Evolutionary conservation across 139 green algal genomes (phyloP).

Genomic region (Monoraphidium neglectum): DNA sequence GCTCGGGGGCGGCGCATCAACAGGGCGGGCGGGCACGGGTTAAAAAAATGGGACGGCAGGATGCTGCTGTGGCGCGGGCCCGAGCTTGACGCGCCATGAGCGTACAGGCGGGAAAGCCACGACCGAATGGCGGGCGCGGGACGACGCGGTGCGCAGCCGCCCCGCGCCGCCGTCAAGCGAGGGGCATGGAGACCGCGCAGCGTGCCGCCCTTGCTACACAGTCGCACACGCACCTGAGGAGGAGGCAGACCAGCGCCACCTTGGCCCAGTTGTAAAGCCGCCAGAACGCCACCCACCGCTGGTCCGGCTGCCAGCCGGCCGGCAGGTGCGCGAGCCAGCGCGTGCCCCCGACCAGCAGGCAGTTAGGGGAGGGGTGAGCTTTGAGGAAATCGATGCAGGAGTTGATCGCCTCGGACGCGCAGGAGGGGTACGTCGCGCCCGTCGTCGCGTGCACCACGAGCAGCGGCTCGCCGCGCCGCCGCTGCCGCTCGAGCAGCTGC

Average conservation of each 20-base stretch:
- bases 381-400: slow-evolving; percentile 18
- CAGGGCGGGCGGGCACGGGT: too few species aligned
- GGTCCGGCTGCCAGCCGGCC: background rate
- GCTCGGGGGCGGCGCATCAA: too few species aligned
- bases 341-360: background rate
- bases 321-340: slow-evolving; percentile 2
- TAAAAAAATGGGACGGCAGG: too few species aligned
- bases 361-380: background rate
- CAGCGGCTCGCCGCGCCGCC: background rate
- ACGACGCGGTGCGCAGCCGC: too few species aligned
- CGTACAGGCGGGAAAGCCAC: too few species aligned
- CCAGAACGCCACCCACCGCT: background rate
- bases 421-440: slow-evolving; percentile 30
- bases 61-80: too few species aligned
- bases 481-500: background rate
- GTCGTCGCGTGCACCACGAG: slow-evolving; percentile 29
- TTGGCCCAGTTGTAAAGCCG: slow-evolving; percentile 11
- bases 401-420: slow-evolving; percentile 18
- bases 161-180: too few species aligned
- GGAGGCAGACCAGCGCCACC: background rate
- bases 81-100: too few species aligned
- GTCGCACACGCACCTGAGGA: slow-evolving; percentile 13
- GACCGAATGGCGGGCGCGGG: too few species aligned
- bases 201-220: too few species aligned
- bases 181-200: too few species aligned